These are phyloP conservation scores for Vigna reflexopilosa DNA, from an alignment of 306 rosid species.

Conservation along the genomic window DNA sequence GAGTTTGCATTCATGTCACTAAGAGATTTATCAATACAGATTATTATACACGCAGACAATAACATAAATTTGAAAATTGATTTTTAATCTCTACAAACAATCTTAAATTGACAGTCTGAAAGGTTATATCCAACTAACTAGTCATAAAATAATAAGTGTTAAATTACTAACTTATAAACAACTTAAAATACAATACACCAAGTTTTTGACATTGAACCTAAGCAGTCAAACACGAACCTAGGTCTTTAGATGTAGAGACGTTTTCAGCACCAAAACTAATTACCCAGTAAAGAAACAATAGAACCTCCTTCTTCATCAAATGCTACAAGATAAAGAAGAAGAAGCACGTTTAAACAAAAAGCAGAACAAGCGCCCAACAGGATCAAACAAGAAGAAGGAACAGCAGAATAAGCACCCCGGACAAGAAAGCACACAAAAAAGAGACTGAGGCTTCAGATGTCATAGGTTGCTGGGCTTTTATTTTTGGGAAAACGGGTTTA, in stretches of 20 bases:
- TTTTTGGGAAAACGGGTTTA: too few species aligned
- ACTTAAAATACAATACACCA: not conserved
- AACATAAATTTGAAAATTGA: not conserved
- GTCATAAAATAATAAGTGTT: not conserved
- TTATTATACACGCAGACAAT: not conserved
- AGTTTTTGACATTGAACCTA: not conserved
- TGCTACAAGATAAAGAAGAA: too few species aligned
- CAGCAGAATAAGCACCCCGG: too few species aligned
- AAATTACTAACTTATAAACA: not conserved
- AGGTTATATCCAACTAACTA: not conserved
- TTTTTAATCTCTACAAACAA: not conserved
- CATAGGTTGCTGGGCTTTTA: too few species aligned
- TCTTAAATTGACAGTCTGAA: not conserved
- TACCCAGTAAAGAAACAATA: not conserved
- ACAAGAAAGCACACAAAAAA: too few species aligned
- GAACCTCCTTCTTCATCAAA: not conserved
- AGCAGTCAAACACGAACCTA: too few species aligned
- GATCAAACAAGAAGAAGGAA: too few species aligned
- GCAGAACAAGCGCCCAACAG: too few species aligned
- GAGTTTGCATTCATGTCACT: conserved; percentile 32
- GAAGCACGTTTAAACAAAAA: too few species aligned
- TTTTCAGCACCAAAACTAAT: not conserved
- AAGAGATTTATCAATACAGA: not conserved
- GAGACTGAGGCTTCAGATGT: too few species aligned
- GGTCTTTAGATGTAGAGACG: not conserved